phyloP scores from a whole-genome alignment of 768 basidiomycete species.

The Pholiota conissans region DNA sequence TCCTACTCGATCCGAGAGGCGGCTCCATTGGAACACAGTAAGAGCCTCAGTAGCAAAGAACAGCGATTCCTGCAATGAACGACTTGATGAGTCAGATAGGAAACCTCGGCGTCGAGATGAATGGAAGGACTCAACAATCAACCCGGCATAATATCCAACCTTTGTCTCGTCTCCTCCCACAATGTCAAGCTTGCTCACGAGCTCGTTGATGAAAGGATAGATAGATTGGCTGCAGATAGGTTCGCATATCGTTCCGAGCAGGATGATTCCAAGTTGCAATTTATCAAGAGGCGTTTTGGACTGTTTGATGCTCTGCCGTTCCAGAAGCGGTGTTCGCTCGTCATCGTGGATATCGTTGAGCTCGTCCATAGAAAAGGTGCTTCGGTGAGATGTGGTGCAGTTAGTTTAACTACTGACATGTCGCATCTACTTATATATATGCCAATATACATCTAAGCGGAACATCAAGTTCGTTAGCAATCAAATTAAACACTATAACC shows the following conservation, averaged over 20 bases:
- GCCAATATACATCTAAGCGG: too few species aligned
- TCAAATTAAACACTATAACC: too few species aligned
- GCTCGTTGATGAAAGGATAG: conserved; percentile 59
- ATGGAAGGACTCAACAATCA: conserved; percentile 39
- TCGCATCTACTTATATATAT: too few species aligned
- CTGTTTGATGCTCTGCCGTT: conserved; percentile 7
- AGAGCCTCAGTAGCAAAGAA: conserved; percentile 51
- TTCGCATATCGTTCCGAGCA: conserved; percentile 44
- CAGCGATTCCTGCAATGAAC: conserved; percentile 45
- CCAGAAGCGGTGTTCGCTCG: conserved; percentile 20
- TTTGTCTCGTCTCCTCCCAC: conserved; percentile 61
- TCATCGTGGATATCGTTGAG: conserved; percentile 13
- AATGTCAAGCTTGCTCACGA: conserved; percentile 61
- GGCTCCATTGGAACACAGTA: conserved; percentile 52
- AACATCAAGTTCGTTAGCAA: too few species aligned
- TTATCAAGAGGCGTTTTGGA: conserved; percentile 38
- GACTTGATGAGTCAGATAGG: not conserved
- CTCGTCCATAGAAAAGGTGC: conserved; percentile 7
- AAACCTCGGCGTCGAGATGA: not conserved
- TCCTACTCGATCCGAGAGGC: conserved; percentile 47
- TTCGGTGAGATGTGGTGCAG: not conserved
- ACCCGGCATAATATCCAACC: conserved; percentile 68
- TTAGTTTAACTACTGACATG: too few species aligned
- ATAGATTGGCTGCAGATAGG: conserved; percentile 48
- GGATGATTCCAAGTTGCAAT: conserved; percentile 40